Percentiles rank a stretch among this genome's conserved stretches.
phyloP scores from a whole-genome alignment of 306 rosid species.

The Vachellia pachyceras region DNA sequence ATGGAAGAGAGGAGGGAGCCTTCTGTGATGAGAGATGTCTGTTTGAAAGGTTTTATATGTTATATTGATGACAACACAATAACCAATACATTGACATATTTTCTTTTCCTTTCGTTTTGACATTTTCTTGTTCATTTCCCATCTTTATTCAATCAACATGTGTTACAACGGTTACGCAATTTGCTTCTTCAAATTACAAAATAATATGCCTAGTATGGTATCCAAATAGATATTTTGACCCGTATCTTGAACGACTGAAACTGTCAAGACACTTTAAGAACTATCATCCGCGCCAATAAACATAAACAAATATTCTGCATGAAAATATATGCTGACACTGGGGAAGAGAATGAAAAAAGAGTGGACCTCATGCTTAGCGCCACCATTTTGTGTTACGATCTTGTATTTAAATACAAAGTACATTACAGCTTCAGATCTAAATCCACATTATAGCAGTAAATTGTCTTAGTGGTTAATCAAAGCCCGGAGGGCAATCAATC shows the following conservation, averaged over 20 bases:
- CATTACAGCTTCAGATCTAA: neutral
- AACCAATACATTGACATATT: no score
- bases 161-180: no score
- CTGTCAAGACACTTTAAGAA: neutral
- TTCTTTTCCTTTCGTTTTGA: no score
- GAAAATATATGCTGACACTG: neutral
- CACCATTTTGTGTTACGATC: neutral
- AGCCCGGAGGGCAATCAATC: conserved; percentile 27
- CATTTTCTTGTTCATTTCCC: no score
- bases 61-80: no score
- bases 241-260: neutral
- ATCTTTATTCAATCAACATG: no score
- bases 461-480: conserved; percentile 35
- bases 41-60: no score
- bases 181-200: no score
- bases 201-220: no score
- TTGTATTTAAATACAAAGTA: neutral
- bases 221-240: no score
- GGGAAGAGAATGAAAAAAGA: neutral
- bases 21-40: no score
- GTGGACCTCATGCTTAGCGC: neutral
- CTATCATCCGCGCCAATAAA: neutral
- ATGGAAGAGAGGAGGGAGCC: no score
- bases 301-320: neutral
- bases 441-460: conserved; percentile 35